Percentiles rank a stretch among this genome's conserved stretches.
phyloP scores from a whole-genome alignment of 163 green algal genomes.

The Prototheca cutis region DNA sequence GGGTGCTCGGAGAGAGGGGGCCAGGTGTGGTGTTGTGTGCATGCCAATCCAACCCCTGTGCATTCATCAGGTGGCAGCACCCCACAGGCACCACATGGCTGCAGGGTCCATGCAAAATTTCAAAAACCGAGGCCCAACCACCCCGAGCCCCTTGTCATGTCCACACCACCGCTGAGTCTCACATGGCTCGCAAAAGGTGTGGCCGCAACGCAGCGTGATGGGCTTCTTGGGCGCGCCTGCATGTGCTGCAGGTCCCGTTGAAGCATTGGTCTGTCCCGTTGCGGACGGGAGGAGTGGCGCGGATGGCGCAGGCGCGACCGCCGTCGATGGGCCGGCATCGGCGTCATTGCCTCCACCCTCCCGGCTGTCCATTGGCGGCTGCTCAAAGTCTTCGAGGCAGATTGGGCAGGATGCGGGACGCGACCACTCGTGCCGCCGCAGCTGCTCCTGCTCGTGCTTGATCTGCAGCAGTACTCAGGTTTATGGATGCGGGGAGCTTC shows the following conservation, averaged over 20 bases:
- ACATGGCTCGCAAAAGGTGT: constrained; percentile 50
- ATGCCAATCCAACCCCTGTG: too few species aligned
- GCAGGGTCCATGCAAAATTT: too few species aligned
- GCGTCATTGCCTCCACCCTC: neutral
- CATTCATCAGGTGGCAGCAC: too few species aligned
- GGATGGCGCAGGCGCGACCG: neutral
- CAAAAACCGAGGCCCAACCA: too few species aligned
- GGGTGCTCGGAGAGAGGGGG: too few species aligned
- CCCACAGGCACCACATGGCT: too few species aligned
- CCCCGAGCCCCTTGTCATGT: too few species aligned
- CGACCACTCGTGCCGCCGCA: constrained; percentile 24
- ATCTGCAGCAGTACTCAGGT: constrained; percentile 35
- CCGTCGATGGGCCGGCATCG: neutral
- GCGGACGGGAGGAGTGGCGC: constrained; percentile 7
- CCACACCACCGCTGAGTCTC: too few species aligned
- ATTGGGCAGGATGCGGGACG: constrained; percentile 41
- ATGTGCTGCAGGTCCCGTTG: neutral
- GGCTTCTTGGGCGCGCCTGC: constrained; percentile 7
- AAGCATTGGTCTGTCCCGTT: neutral
- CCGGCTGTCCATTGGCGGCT: neutral
- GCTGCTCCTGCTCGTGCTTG: constrained; percentile 34
- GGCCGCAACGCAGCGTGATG: constrained; percentile 40
- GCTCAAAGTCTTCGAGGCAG: constrained; percentile 42
- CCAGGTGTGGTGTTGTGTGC: too few species aligned
- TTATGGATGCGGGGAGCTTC: too few species aligned